phyloP scores from a whole-genome alignment of 2,329 filamentous ascomycete species.

The Sarocladium oryzae region DNA sequence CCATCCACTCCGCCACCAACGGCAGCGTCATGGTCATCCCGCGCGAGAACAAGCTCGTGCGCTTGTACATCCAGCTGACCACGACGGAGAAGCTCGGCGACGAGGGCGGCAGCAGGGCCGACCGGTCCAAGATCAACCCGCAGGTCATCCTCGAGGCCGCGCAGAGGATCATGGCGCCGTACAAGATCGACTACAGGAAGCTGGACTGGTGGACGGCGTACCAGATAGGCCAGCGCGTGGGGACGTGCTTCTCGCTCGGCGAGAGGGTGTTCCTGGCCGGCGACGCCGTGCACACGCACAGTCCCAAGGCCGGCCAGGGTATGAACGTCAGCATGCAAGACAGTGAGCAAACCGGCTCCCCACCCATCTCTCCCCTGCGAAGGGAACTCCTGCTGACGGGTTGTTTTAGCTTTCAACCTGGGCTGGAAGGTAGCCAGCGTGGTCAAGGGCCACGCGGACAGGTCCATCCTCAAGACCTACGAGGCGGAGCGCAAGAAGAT shows the following conservation, averaged over 20 bases:
- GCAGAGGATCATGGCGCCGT: conserved; percentile 59
- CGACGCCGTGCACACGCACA: conserved; percentile 53
- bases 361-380: too few relatives aligned
- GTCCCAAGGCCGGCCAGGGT: conserved; percentile 60
- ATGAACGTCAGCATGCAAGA: conserved; percentile 63
- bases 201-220: conserved; percentile 67
- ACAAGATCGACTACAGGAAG: conserved; percentile 57
- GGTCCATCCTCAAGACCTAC: conserved; percentile 42
- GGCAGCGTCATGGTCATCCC: conserved; percentile 61
- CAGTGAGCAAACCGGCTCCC: conserved; percentile 14
- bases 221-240: conserved; percentile 58
- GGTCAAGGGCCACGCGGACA: conserved; percentile 35
- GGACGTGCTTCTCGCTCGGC: conserved; percentile 46
- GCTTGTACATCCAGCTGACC: conserved; percentile 59
- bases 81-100: conserved; percentile 32
- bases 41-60: conserved; percentile 54
- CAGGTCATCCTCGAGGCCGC: conserved; percentile 57
- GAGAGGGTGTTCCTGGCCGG: conserved; percentile 64
- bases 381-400: conserved; percentile 34
- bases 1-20: conserved; percentile 47
- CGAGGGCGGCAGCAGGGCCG: conserved; percentile 41
- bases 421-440: conserved; percentile 46
- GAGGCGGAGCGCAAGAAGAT: conserved; percentile 48
- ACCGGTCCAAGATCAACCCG: conserved; percentile 56
- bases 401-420: conserved; percentile 26